Evolutionary conservation across 331 rosid species (phyloP).

Genomic region (Spiraea crenata): DNA sequence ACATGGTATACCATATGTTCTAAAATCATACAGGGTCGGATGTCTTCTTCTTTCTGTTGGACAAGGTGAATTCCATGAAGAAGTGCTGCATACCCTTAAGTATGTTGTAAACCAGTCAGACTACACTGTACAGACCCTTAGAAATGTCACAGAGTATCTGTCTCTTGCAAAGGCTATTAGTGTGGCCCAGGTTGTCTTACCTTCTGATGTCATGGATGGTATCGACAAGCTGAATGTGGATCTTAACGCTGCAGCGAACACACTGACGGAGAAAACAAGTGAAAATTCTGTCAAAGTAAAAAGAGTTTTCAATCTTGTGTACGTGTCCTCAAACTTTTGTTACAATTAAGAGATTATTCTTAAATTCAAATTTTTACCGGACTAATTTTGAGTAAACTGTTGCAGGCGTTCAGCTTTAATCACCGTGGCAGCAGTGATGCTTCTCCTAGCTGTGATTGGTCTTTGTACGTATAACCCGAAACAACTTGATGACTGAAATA

Average conservation of each 20-base stretch:
- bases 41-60: constrained; percentile 86
- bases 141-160: constrained; percentile 86
- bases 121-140: constrained; percentile 72
- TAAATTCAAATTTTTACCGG: neutral
- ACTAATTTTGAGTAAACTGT: constrained; percentile 33
- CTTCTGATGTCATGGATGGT: constrained; percentile 69
- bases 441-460: constrained; percentile 77
- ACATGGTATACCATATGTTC: constrained; percentile 7
- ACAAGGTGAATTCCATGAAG: constrained; percentile 73
- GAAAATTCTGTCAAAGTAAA: constrained; percentile 62
- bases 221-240: constrained; percentile 74
- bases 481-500: constrained; percentile 6
- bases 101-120: constrained; percentile 93
- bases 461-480: constrained; percentile 49
- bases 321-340: constrained; percentile 35
- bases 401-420: constrained; percentile 71
- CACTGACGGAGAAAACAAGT: constrained; percentile 57
- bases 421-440: constrained; percentile 77
- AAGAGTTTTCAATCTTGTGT: constrained; percentile 71
- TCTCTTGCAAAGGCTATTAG: constrained; percentile 87
- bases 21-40: constrained; percentile 69
- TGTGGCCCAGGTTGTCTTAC: constrained; percentile 73
- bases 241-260: constrained; percentile 76
- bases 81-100: constrained; percentile 70
- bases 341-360: constrained; percentile 14